Conservation (phyloP, 2,329 filamentous ascomycete genomes). For the Leptographium galeiforme region DNA sequence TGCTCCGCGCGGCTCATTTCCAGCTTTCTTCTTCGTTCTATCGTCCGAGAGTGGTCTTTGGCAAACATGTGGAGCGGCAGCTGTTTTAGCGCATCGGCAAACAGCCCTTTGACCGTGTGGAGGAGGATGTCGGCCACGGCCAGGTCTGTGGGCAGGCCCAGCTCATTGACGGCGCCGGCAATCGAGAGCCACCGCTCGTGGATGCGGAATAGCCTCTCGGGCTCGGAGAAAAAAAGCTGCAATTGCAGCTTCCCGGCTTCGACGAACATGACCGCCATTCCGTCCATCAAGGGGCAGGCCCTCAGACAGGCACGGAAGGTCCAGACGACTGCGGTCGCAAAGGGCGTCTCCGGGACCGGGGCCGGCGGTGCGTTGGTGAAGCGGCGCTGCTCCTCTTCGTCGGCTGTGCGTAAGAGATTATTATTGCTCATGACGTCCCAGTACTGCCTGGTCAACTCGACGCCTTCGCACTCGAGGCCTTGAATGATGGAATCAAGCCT, state of each 20-base stretch:
- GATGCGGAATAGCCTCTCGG: constrained; percentile 1
- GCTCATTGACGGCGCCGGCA: constrained; percentile 1
- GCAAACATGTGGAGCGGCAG: constrained; percentile 3
- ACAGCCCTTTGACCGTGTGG: constrained; percentile 7
- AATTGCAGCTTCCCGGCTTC: constrained; percentile 8
- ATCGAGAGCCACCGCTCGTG: constrained; percentile 8
- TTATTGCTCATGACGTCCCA: constrained; percentile 11
- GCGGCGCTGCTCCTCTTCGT: constrained; percentile 10
- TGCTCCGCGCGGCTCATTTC: background rate
- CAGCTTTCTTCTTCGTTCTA: background rate
- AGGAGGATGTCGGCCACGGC: constrained; percentile 1
- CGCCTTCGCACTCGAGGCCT: constrained; percentile 10
- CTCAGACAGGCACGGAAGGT: constrained; percentile 8
- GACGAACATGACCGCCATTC: constrained; percentile 6
- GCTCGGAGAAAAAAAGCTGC: constrained; percentile 1
- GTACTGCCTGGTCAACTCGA: constrained; percentile 10
- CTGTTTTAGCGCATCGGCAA: constrained; percentile 7
- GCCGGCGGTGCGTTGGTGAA: constrained; percentile 4
- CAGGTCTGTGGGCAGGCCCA: constrained; percentile 4
- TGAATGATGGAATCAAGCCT: constrained; percentile 9
- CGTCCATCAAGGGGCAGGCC: constrained; percentile 5
- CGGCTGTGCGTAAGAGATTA: constrained; percentile 10
- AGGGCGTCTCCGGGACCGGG: background rate
- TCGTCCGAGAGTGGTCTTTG: background rate
- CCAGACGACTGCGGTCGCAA: background rate